These are phyloP conservation scores for Cadophora gregata DNA, from an alignment of 2,329 filamentous ascomycete genomes.

Conservation along the genomic window DNA sequence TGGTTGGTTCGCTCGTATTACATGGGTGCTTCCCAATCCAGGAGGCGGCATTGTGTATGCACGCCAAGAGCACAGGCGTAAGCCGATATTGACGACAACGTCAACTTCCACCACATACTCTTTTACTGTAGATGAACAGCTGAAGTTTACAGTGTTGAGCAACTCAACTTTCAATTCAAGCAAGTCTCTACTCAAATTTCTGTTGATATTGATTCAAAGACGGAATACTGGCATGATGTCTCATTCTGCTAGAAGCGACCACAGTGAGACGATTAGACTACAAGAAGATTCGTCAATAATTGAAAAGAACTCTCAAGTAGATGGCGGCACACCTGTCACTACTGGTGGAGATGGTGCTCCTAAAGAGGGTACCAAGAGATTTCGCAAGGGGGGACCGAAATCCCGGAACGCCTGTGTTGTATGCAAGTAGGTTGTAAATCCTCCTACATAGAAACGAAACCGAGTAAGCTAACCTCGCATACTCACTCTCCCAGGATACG, in stretches of 20 bases:
- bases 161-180: not conserved
- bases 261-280: not conserved
- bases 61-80: not conserved
- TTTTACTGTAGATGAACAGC: not conserved
- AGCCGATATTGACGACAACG: not conserved
- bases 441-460: not conserved
- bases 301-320: not conserved
- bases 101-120: not conserved
- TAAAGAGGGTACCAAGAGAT: not conserved
- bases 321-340: not conserved
- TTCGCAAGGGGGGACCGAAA: not conserved
- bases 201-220: not conserved
- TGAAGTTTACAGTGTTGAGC: too few relatives aligned
- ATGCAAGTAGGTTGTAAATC: not conserved
- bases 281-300: not conserved
- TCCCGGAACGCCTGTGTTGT: not conserved
- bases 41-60: not conserved
- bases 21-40: not conserved
- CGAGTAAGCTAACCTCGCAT: not conserved
- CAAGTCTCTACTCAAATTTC: not conserved
- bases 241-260: not conserved
- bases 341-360: not conserved
- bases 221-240: not conserved
- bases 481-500: conserved; percentile 22
- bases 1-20: conserved; percentile 4